These are phyloP conservation scores for Rachicladosporium sp. DNA, from an alignment of 2,329 filamentous ascomycete species.

Conservation along the genomic window DNA sequence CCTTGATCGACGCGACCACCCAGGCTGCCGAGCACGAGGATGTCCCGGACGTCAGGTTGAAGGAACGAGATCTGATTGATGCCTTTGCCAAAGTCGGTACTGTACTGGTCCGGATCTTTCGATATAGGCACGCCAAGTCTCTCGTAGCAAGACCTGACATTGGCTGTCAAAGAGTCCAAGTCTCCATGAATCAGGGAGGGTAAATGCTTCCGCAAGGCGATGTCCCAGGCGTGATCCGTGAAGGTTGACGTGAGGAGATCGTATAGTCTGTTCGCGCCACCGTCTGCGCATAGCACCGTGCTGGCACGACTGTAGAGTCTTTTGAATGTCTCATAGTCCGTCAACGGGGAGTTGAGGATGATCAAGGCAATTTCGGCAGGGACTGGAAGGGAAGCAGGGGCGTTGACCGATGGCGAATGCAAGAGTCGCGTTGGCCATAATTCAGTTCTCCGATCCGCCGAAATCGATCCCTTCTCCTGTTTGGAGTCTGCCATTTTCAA, in stretches of 20 bases:
- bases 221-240: constrained; percentile 7
- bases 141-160: constrained; percentile 55
- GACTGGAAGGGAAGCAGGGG: too few relatives aligned
- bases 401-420: too few relatives aligned
- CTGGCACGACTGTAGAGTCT: constrained; percentile 41
- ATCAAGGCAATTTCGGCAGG: constrained; percentile 33
- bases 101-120: constrained; percentile 66
- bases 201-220: constrained; percentile 15
- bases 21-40: constrained; percentile 74
- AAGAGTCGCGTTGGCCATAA: too few relatives aligned
- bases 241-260: constrained; percentile 30
- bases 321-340: constrained; percentile 36
- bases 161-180: constrained; percentile 64
- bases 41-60: constrained; percentile 22
- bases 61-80: constrained; percentile 48
- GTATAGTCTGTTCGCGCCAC: constrained; percentile 69
- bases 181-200: constrained; percentile 69
- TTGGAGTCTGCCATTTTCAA: too few relatives aligned
- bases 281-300: constrained; percentile 72
- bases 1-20: constrained; percentile 89
- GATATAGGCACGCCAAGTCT: constrained; percentile 49
- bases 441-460: too few relatives aligned
- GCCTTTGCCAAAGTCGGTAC: constrained; percentile 81
- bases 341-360: constrained; percentile 50
- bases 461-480: too few relatives aligned